Base-by-base conservation (phyloP, 2,329 filamentous ascomycete genomes). In the Endoconidiophora polonica region DNA sequence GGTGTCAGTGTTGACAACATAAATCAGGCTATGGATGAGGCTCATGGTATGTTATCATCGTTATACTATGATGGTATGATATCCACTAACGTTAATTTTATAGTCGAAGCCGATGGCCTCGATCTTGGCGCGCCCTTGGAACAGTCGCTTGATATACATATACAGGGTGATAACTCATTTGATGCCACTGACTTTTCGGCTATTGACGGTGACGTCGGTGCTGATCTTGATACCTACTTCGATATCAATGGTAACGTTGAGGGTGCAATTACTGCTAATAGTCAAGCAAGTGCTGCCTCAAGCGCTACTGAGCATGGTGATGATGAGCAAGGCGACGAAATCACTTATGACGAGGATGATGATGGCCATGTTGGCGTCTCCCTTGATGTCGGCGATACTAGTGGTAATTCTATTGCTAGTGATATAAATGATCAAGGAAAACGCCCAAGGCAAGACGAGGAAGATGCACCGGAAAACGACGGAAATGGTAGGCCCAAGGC, bases 391-490 rank as follows among this genome's bases (percentile, higher is more conserved):
- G 50, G 49, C 37, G 53, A 53, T 3, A 49, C 44, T 14, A 53
- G 51, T 14, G 47, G 47, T 2, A 20, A 52, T 2, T 45, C 52
- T 9, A 48, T 48, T 5, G 46, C 50, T 10, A 39, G 44, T 22
- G 54, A 50, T 36, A 51, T 54, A 23, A 54, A 54, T 12, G 52
- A 54, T 16, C 40, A 48, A 39, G 48, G 52, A 36, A 54, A 54
- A 26, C 48, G 52, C 18, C 45, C 45, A 23, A 39, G 47, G 26
- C 26, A 39, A 9, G 44, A 49, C 12, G 52, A 45, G 14, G 46
- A 50, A 16, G 48, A 38, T 16, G 20, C 29, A 12, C 42, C 23
- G 7, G 48, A 46, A 36, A 39, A 48, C 20, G 42, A 47, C 26
- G 45, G 44, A 44, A 48, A 41, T 51, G 52, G 52, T 54, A 44